Percentiles rank a stretch among this genome's conserved stretches.
phyloP scores from a whole-genome alignment of 2,329 filamentous ascomycete genomes.

The Microascus cirrosus region DNA sequence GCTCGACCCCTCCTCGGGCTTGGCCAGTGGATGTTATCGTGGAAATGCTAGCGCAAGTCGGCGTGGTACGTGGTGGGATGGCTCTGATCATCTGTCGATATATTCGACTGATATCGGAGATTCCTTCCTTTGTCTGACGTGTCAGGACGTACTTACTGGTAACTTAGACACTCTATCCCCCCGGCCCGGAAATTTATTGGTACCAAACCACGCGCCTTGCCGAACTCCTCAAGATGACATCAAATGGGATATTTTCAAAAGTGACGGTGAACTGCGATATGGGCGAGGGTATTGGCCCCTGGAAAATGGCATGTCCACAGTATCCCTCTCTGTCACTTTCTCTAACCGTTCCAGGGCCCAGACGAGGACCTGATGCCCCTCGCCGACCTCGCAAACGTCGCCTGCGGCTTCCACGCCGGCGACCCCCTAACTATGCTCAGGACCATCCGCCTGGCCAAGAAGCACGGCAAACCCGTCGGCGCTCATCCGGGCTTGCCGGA shows the following conservation, averaged over 20 bases:
- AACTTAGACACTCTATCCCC: no score
- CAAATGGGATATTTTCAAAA: background rate
- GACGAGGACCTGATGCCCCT: conserved; percentile 49
- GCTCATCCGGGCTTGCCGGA: conserved; percentile 57
- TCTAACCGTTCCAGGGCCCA: conserved; percentile 27
- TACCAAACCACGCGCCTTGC: no score
- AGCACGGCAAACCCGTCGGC: conserved; percentile 42
- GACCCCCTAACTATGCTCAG: conserved; percentile 55
- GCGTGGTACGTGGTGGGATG: no score
- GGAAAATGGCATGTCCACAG: conserved; percentile 19
- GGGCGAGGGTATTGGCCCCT: conserved; percentile 37
- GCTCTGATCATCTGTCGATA: no score
- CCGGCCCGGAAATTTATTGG: no score
- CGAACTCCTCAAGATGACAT: no score
- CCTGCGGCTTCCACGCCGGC: conserved; percentile 48
- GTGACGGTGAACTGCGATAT: conserved; percentile 36
- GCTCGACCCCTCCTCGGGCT: no score
- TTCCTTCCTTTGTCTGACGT: no score
- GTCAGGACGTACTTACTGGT: no score
- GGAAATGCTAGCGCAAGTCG: no score
- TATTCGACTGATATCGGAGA: no score
- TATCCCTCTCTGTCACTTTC: background rate
- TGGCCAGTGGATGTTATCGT: no score
- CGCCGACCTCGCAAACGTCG: conserved; percentile 52
- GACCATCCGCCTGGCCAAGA: conserved; percentile 46